Evolutionary conservation across 2,329 filamentous ascomycete genomes (phyloP).

Genomic region (Cercospora janseana): DNA sequence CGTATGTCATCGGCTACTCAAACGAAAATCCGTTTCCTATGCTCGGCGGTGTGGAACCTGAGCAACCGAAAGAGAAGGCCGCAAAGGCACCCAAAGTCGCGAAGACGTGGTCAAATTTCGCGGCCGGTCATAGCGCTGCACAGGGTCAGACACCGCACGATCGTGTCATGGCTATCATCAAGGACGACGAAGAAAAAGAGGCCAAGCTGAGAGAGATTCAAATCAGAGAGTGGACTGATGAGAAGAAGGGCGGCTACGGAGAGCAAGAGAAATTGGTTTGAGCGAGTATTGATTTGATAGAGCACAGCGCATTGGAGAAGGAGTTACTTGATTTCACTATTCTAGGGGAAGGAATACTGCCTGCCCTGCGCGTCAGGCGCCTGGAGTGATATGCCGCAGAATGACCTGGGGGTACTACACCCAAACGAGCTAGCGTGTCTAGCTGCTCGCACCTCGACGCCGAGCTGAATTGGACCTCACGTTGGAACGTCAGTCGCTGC

Average conservation of each 20-base stretch:
- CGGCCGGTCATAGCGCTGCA: slow-evolving; percentile 30
- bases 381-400: too few relatives aligned
- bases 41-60: slow-evolving; percentile 36
- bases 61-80: slow-evolving; percentile 26
- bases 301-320: neutral
- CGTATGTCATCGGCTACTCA: slow-evolving; percentile 35
- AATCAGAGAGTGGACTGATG: slow-evolving; percentile 24
- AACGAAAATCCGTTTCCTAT: slow-evolving; percentile 39
- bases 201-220: slow-evolving; percentile 31
- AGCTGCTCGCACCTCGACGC: too few relatives aligned
- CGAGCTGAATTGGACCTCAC: too few relatives aligned
- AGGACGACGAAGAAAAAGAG: slow-evolving; percentile 34
- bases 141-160: slow-evolving; percentile 32
- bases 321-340: neutral
- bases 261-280: slow-evolving; percentile 12
- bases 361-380: too few relatives aligned
- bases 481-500: too few relatives aligned
- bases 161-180: slow-evolving; percentile 37
- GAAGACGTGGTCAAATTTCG: slow-evolving; percentile 30
- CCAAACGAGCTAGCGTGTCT: too few relatives aligned
- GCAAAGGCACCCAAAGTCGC: slow-evolving; percentile 30
- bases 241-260: slow-evolving; percentile 23
- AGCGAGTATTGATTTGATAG: neutral
- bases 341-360: too few relatives aligned
- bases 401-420: too few relatives aligned